These are phyloP conservation scores for Teratosphaeria nubilosa DNA, from an alignment of 2,329 filamentous ascomycete genomes.

Conservation along the genomic window DNA sequence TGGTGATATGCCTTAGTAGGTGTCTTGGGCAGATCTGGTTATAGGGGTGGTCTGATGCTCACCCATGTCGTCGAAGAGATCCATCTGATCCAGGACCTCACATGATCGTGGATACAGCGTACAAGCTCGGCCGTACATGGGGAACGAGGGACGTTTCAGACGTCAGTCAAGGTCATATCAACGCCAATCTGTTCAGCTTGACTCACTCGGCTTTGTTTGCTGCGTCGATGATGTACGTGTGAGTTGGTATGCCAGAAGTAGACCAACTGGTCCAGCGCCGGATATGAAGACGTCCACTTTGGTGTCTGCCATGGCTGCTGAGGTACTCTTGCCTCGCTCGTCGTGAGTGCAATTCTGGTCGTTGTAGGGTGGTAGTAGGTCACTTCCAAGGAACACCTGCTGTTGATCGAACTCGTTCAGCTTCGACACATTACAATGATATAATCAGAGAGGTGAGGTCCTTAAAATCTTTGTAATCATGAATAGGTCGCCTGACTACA, in stretches of 20 bases:
- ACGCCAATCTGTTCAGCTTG: neutral
- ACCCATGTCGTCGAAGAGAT: slow-evolving; percentile 31
- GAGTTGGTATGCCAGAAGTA: slow-evolving; percentile 39
- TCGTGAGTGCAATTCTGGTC: neutral
- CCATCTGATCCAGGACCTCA: slow-evolving; percentile 45
- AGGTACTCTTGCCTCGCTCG: neutral
- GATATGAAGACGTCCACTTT: slow-evolving; percentile 9
- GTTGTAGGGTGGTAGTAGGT: neutral
- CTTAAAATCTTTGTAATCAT: neutral
- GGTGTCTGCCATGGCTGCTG: neutral
- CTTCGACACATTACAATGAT: neutral
- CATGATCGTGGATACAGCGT: slow-evolving; percentile 43
- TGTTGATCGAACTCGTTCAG: neutral
- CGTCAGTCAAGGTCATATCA: neutral
- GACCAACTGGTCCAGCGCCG: slow-evolving; percentile 16
- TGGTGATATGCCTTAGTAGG: too few species aligned
- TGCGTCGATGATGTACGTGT: slow-evolving; percentile 40
- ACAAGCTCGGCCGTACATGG: slow-evolving; percentile 42
- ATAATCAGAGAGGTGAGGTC: neutral
- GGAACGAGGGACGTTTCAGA: slow-evolving; percentile 27
- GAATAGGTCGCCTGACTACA: neutral
- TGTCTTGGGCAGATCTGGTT: too few species aligned
- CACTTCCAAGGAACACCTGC: neutral
- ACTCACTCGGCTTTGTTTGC: slow-evolving; percentile 32
- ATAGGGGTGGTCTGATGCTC: neutral